Conservation (phyloP, 2,329 filamentous ascomycete genomes). For the Penicillium vulpinum region DNA sequence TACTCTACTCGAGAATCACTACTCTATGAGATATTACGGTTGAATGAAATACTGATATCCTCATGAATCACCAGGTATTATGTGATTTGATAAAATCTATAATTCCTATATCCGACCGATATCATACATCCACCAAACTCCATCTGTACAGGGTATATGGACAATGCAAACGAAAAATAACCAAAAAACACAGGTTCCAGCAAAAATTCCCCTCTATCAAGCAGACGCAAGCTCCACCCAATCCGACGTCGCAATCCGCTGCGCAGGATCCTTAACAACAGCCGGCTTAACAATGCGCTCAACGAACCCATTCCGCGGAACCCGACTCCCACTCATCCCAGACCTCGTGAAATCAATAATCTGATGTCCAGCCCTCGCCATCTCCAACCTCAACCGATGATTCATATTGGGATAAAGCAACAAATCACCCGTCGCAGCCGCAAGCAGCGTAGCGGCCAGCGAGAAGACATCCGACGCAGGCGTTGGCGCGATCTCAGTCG, state of each 20-base stretch:
- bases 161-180: conserved; percentile 4
- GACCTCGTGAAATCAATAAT: conserved; percentile 44
- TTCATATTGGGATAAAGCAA: conserved; percentile 43
- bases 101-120: neutral
- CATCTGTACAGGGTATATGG: conserved; percentile 22
- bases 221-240: conserved; percentile 32
- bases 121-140: conserved; percentile 11
- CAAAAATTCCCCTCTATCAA: conserved; percentile 1
- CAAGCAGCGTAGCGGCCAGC: conserved; percentile 47
- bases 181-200: conserved; percentile 1
- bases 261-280: conserved; percentile 39
- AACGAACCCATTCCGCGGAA: conserved; percentile 44
- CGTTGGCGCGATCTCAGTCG: conserved; percentile 36
- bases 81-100: neutral
- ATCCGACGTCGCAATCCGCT: conserved; percentile 32
- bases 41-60: neutral
- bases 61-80: neutral
- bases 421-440: conserved; percentile 48
- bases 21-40: neutral
- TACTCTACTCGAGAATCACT: neutral
- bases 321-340: conserved; percentile 38
- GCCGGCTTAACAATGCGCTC: conserved; percentile 42
- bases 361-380: conserved; percentile 47
- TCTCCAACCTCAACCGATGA: conserved; percentile 43
- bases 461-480: conserved; percentile 49